phyloP scores from a whole-genome alignment of 2,329 filamentous ascomycete species.

The Sporothrix phasma region DNA sequence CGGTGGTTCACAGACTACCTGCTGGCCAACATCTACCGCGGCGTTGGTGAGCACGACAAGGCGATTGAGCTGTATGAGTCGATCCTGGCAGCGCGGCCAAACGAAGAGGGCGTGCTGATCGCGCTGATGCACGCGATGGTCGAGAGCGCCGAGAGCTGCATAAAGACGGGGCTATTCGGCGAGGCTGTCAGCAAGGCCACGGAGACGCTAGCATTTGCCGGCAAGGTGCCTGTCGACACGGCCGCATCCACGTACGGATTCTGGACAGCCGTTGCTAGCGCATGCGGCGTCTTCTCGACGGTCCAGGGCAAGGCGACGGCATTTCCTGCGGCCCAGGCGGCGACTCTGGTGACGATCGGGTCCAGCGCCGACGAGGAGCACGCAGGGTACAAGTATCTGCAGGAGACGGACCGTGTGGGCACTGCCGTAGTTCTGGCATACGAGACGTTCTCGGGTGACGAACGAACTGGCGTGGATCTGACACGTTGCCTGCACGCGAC shows the following conservation, averaged over 20 bases:
- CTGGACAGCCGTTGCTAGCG: slow-evolving; percentile 88
- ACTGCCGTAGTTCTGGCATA: slow-evolving; percentile 36
- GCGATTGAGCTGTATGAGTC: slow-evolving; percentile 67
- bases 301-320: slow-evolving; percentile 57
- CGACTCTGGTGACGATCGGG: slow-evolving; percentile 42
- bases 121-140: slow-evolving; percentile 81
- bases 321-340: slow-evolving; percentile 51
- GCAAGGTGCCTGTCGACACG: slow-evolving; percentile 48
- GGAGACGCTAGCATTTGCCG: slow-evolving; percentile 59
- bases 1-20: slow-evolving; percentile 96
- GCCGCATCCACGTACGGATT: slow-evolving; percentile 70
- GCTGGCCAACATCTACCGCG: slow-evolving; percentile 87
- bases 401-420: slow-evolving; percentile 57
- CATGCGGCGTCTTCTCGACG: slow-evolving; percentile 72
- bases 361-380: not conserved
- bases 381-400: slow-evolving; percentile 50
- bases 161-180: slow-evolving; percentile 80
- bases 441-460: slow-evolving; percentile 37
- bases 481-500: slow-evolving; percentile 56
- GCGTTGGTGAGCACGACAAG: slow-evolving; percentile 81
- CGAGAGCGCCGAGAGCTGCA: slow-evolving; percentile 65
- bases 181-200: slow-evolving; percentile 63
- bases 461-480: slow-evolving; percentile 40
- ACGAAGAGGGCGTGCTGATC: slow-evolving; percentile 78
- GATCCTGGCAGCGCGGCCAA: slow-evolving; percentile 57